Evolutionary conservation across 371 early-diverging fungal genomes (phyloP).

Genomic region (Dichotomocladium elegans): DNA sequence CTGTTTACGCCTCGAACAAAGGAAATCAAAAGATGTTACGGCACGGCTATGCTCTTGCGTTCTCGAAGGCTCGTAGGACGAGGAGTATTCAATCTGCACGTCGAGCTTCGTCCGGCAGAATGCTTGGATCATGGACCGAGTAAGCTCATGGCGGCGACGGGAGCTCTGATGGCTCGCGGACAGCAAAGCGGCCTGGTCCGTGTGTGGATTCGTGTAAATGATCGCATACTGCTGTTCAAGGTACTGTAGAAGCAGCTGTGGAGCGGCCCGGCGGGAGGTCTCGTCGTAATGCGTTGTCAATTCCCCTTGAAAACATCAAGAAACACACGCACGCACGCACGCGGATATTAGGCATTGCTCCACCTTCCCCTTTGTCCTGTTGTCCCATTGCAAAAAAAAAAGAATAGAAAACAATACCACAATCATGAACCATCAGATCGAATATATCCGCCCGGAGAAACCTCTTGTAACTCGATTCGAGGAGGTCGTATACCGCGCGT

Average conservation of each 20-base stretch:
- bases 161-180: conserved; percentile 17
- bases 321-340: no score
- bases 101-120: conserved; percentile 39
- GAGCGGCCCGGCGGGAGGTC: conserved; percentile 27
- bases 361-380: neutral
- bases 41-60: neutral
- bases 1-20: neutral
- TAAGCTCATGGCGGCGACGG: conserved; percentile 31
- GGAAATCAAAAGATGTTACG: neutral
- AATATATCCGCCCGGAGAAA: conserved; percentile 33
- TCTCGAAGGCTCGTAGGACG: neutral
- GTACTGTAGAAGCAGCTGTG: conserved; percentile 27
- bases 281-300: conserved; percentile 34
- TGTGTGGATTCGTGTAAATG: conserved; percentile 22
- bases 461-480: conserved; percentile 51
- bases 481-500: conserved; percentile 42
- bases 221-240: conserved; percentile 30
- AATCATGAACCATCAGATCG: conserved; percentile 30
- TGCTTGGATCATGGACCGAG: conserved; percentile 45
- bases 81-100: conserved; percentile 25
- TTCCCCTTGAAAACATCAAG: conserved; percentile 29
- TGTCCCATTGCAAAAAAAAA: neutral
- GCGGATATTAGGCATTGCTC: neutral
- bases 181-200: conserved; percentile 13
- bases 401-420: no score